Conservation (phyloP, 1,139 yeast species). For the Diutina pseudorugosa region DNA sequence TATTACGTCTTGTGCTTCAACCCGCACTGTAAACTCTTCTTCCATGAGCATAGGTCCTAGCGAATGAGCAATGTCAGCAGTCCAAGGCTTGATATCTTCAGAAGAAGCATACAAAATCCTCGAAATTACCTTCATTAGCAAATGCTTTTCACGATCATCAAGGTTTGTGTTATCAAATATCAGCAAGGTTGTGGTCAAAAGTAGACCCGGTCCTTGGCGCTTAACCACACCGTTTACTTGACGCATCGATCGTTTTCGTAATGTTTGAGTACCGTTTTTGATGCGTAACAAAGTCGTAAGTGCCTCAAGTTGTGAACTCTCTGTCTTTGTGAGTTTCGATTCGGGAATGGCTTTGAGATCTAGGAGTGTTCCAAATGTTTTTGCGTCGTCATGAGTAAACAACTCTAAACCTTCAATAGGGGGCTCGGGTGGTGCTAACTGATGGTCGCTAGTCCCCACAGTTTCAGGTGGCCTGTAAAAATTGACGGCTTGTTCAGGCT, state of each 20-base stretch:
- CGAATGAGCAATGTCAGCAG: constrained; percentile 61
- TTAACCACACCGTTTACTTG: constrained; percentile 53
- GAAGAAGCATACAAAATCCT: constrained; percentile 57
- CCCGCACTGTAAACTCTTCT: constrained; percentile 59
- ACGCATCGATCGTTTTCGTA: constrained; percentile 62
- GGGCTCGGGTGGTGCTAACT: constrained; percentile 8
- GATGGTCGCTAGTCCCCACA: background rate
- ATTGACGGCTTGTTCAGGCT: background rate
- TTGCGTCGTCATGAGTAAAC: constrained; percentile 41
- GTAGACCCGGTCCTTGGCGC: constrained; percentile 53
- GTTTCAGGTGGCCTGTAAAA: background rate
- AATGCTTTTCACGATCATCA: constrained; percentile 77
- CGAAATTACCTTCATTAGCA: constrained; percentile 65
- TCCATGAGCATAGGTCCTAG: constrained; percentile 73
- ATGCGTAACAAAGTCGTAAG: constrained; percentile 54
- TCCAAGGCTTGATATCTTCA: constrained; percentile 56
- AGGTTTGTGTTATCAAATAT: constrained; percentile 58
- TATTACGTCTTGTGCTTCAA: constrained; percentile 73
- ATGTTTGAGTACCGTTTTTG: constrained; percentile 64
- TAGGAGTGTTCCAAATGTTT: constrained; percentile 54
- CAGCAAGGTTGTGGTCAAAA: constrained; percentile 64
- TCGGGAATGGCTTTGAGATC: constrained; percentile 12
- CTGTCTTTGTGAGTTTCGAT: constrained; percentile 27
- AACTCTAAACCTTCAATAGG: constrained; percentile 7
- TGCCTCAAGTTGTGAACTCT: constrained; percentile 47